Evolutionary conservation across 768 basidiomycete species (phyloP), one percentile per base, ranked within the genome.

Genomic region (Suillus luteus): DNA sequence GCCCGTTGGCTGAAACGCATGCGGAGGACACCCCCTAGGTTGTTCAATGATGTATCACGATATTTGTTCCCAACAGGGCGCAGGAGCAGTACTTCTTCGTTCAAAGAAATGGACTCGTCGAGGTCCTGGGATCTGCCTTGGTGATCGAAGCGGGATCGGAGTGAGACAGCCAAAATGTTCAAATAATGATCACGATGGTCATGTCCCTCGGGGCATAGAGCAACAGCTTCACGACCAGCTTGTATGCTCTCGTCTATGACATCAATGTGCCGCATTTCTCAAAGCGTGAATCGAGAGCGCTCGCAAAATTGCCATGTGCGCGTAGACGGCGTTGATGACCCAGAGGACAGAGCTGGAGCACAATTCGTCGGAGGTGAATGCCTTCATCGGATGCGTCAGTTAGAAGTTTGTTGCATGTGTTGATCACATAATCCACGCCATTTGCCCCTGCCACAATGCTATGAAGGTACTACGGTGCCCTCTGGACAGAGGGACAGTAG

Each of bases 151-250:
- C n/a, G 44, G 1, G 0, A 5, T 5, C 0, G 3, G 10, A 46
- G 44, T 11, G 44, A 22, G 10, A 0, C 1, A 3, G n/a, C 44
- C n/a, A 46, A 46, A n/a, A 5, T 11, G 2, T 46, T 11, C n/a
- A 46, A 1, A 2, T 9, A n/a, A 9, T 9, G 0, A 44, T 11
- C 10, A 7, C 10, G 44, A 0, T 3, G 1, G 0, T 3, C 0
- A 46, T 46, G n/a, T n/a, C 10, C 44, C 4, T n/a, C n/a, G 4
- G n/a, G 10, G n/a, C n/a, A 46, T 1, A 11, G 4, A 11, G n/a
- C 10, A 46, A n/a, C n/a, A 1, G 10, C 44, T 22, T 46, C 44
- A 5, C 44, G n/a, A n/a, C 5, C 0, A 46, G 4, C 0, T n/a
- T 1, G 44, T 5, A n/a, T 46, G 44, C 44, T 5, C 10, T 46